phyloP scores from a whole-genome alignment of 2,329 filamentous ascomycete species.

The Fusarium albosuccineum region DNA sequence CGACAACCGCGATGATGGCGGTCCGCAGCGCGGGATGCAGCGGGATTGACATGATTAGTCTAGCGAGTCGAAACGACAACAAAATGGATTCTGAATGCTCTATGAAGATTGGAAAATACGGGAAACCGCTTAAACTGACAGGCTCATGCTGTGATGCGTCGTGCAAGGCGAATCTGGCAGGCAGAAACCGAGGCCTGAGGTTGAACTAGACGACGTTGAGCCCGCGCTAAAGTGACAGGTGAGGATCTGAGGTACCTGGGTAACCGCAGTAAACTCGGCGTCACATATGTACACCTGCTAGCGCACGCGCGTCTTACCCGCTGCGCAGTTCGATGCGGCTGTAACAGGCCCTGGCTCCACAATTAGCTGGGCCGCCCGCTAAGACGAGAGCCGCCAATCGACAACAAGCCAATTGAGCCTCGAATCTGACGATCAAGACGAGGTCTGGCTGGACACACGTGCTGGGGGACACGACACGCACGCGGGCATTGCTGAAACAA shows the following conservation, averaged over 20 bases:
- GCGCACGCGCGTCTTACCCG: constrained; percentile 33
- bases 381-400: constrained; percentile 40
- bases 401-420: constrained; percentile 34
- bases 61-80: neutral
- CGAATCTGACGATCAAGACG: constrained; percentile 1
- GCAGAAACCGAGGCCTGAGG: constrained; percentile 38
- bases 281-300: constrained; percentile 34
- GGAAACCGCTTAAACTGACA: constrained; percentile 9
- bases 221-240: constrained; percentile 41
- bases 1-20: constrained; percentile 66
- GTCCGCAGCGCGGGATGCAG: constrained; percentile 42
- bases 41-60: constrained; percentile 33
- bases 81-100: neutral
- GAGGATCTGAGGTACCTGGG: constrained; percentile 37
- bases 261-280: neutral
- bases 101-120: constrained; percentile 1
- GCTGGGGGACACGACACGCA: neutral
- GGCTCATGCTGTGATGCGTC: constrained; percentile 5
- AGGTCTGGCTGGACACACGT: neutral
- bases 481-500: constrained; percentile 2
- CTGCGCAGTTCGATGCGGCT: constrained; percentile 41
- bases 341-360: constrained; percentile 34
- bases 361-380: constrained; percentile 27
- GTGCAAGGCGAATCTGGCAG: constrained; percentile 12
- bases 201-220: constrained; percentile 40